Conservation (phyloP, 192 early-diverging fungal species). For the Coemansia sp. region DNA sequence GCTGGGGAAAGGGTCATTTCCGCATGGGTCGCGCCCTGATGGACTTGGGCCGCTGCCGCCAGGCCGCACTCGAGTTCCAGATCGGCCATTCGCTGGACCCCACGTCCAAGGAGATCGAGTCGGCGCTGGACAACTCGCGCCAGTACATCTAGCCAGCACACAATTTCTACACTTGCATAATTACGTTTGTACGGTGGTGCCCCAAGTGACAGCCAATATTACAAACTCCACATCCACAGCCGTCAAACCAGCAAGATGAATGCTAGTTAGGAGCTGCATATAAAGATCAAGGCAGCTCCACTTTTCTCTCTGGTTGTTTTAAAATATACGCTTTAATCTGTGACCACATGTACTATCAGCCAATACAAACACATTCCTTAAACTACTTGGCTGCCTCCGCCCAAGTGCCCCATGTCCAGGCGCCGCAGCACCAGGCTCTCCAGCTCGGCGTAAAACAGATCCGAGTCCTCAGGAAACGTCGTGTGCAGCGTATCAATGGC, state of each 20-base stretch:
- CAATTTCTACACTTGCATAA: too few relatives aligned
- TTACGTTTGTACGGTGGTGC: too few relatives aligned
- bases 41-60: constrained; percentile 73
- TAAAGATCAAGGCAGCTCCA: too few relatives aligned
- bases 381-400: too few relatives aligned
- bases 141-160: constrained; percentile 9
- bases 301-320: too few relatives aligned
- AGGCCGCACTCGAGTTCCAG: constrained; percentile 81
- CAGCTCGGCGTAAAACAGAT: constrained; percentile 46
- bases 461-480: constrained; percentile 81
- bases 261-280: too few relatives aligned
- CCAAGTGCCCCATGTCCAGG: not conserved
- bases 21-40: constrained; percentile 82
- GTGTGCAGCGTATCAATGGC: constrained; percentile 78
- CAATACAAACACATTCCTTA: too few relatives aligned
- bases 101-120: constrained; percentile 71
- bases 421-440: not conserved
- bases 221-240: too few relatives aligned
- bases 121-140: constrained; percentile 68
- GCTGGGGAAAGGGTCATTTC: constrained; percentile 75
- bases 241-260: too few relatives aligned
- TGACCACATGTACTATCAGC: too few relatives aligned
- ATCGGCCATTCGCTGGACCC: constrained; percentile 75
- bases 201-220: too few relatives aligned
- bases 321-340: too few relatives aligned